Evolutionary conservation across 2,329 filamentous ascomycete genomes (phyloP), one percentile per base, ranked within the genome.

Genomic region (Sclerotinia subarctica): DNA sequence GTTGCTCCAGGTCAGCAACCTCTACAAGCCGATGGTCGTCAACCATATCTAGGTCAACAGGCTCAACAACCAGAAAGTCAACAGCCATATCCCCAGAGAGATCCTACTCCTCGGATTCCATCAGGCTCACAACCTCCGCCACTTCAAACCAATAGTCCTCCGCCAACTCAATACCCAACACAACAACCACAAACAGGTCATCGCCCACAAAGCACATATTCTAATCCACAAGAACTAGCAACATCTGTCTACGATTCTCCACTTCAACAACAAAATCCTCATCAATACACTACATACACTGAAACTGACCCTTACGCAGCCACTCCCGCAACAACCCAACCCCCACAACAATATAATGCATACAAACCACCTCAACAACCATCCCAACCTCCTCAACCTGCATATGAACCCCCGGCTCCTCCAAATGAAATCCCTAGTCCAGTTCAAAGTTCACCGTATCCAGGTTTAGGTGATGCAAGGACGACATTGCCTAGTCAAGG

Each of bases 161-260:
- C 85, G 5, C 82, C 78, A 52, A 72, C 66, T 46, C 78, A 82
- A 51, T 87, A 87, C 74, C 80, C 66, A 54, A 83, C 78, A 77
- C 82, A 78, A 66, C 80, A 78, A 69, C 79, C 76, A 70, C 77
- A 78, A 71, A 79, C 76, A 24, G 79, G 78, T 68, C 86, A 86
- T 68, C 86, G 85, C 21, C 88, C 88, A 4, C 85, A 88, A 75
- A 90, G 87, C 77, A 90, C 86, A 15, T 90, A 90, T 73, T 88
- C 88, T 38, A 86, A 87, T 71, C 88, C 91, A 0, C 91, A 94
- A 78, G 91, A 94, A 79, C 82, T 94, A 58, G 89, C 90, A 35
- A 93, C 91, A 0, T 91, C 90, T 0, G 87, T 86, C 13, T 94
- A 93, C 75, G 90, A 93, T 78, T 91, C 90, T 4, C 91, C 90